These are phyloP conservation scores for Sporothrix curviconia DNA, from an alignment of 2,329 filamentous ascomycete genomes.

Conservation along the genomic window DNA sequence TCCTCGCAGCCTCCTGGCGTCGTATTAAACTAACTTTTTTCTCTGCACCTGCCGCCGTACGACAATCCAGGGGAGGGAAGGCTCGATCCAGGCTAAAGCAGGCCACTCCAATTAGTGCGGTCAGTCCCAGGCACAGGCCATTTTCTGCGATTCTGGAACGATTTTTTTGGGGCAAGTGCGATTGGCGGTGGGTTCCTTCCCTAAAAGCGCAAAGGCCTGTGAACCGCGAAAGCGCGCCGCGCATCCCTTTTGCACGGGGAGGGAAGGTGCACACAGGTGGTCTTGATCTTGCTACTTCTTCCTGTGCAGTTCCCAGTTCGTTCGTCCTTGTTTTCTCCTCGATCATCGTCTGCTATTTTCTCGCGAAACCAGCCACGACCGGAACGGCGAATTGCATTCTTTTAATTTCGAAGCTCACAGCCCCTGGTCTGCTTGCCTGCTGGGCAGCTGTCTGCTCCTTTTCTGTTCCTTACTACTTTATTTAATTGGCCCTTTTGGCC, in stretches of 20 bases:
- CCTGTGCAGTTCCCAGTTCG: neutral
- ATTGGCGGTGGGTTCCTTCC: neutral
- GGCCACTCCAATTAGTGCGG: slow-evolving; percentile 2
- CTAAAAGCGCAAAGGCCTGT: neutral
- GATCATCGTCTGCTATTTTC: neutral
- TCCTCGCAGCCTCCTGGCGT: neutral
- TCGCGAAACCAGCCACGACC: neutral
- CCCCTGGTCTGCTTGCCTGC: neutral
- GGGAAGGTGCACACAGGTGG: too few species aligned
- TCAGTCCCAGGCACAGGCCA: slow-evolving; percentile 7
- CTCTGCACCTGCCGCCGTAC: neutral
- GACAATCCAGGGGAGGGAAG: neutral
- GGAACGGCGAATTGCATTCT: slow-evolving; percentile 4
- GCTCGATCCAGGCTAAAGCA: neutral
- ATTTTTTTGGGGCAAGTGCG: slow-evolving; percentile 1
- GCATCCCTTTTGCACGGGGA: too few species aligned
- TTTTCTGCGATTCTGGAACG: slow-evolving; percentile 15
- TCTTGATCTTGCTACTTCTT: too few species aligned
- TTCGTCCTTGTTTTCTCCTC: neutral
- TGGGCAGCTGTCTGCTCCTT: neutral
- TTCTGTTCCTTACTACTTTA: neutral
- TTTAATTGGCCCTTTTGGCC: neutral
- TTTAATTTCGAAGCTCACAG: neutral
- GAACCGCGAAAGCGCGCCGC: too few species aligned
- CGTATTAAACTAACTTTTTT: neutral